Evolutionary conservation across 352 stramenopile species (phyloP).

Genomic region (Globisporangium polare): DNA sequence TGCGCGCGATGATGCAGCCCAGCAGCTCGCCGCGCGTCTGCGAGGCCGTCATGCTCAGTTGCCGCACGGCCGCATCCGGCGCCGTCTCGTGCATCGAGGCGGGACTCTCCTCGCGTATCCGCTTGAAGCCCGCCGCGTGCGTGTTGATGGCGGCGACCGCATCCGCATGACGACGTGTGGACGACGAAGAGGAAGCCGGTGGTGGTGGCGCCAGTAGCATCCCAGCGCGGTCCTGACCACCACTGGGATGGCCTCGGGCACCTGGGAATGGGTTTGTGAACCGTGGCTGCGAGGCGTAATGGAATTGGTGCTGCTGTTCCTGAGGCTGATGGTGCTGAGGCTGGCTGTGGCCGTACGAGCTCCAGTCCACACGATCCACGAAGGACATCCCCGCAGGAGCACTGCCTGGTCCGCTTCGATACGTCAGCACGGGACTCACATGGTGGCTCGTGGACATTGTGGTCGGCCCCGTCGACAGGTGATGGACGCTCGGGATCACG

Average conservation of each 20-base stretch:
- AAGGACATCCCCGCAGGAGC: slow-evolving; percentile 17
- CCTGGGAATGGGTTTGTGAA: slow-evolving; percentile 14
- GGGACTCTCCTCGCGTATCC: slow-evolving; percentile 1
- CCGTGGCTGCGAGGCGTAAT: slow-evolving; percentile 16
- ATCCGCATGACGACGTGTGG: background rate
- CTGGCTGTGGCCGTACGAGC: slow-evolving; percentile 15
- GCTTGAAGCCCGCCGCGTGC: slow-evolving; percentile 11
- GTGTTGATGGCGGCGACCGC: background rate
- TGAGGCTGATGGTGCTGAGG: slow-evolving; percentile 20
- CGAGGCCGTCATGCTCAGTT: slow-evolving; percentile 54
- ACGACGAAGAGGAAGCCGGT: background rate
- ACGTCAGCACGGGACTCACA: slow-evolving; percentile 18
- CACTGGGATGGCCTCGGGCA: background rate
- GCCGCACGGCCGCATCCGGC: slow-evolving; percentile 53
- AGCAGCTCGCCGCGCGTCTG: slow-evolving; percentile 63
- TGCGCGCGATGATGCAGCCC: slow-evolving; percentile 58
- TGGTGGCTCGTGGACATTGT: slow-evolving; percentile 9
- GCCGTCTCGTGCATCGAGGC: slow-evolving; percentile 3
- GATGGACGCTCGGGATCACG: slow-evolving; percentile 13
- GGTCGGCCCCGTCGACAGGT: slow-evolving; percentile 9
- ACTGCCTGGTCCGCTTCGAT: slow-evolving; percentile 13
- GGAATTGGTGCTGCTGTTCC: background rate
- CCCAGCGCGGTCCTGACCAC: background rate
- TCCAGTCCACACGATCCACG: slow-evolving; percentile 29
- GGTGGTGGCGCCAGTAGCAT: background rate